A percentile compares a stretch with the other conserved stretches of the same genome.
Conservation (phyloP, 1,139 yeast species). For the Sporopachydermia cereana region DNA sequence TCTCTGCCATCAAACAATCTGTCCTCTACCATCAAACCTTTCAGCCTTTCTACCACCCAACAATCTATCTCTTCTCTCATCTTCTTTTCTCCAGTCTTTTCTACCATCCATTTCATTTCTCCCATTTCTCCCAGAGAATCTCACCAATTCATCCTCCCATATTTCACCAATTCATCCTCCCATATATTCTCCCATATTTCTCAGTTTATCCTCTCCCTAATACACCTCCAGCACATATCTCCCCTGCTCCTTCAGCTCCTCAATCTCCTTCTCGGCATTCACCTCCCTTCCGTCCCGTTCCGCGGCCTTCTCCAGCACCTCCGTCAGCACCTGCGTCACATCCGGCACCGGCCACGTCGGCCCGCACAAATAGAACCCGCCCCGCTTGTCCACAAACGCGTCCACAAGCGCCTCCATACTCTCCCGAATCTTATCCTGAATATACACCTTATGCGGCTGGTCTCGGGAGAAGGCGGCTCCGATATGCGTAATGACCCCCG, state of each 20-base stretch:
- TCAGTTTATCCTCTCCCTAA: too few species aligned
- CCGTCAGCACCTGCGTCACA: constrained; percentile 82
- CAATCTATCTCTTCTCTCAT: too few species aligned
- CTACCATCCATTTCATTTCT: too few species aligned
- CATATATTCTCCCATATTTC: too few species aligned
- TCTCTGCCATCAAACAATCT: too few species aligned
- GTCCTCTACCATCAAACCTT: too few species aligned
- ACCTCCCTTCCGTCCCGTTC: constrained; percentile 50
- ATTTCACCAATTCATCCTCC: too few species aligned
- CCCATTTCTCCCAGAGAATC: too few species aligned
- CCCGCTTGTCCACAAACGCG: constrained; percentile 68
- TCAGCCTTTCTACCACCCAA: too few species aligned
- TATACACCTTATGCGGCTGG: constrained; percentile 88
- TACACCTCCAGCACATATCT: constrained; percentile 92
- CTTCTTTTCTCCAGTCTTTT: too few species aligned
- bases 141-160: too few species aligned
- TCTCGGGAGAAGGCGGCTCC: constrained; percentile 99
- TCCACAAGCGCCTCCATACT: constrained; percentile 60
- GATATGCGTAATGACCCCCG: constrained; percentile 84
- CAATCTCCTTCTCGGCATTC: constrained; percentile 72
- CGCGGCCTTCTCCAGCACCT: constrained; percentile 67
- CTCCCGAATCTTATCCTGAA: constrained; percentile 87
- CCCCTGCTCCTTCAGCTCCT: constrained; percentile 86
- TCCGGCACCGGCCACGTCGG: constrained; percentile 99
- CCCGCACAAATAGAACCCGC: constrained; percentile 94